A percentile compares a stretch with the other conserved stretches of the same genome.
Conservation (phyloP, 108 stramenopile species). For the Seminavis robusta region DNA sequence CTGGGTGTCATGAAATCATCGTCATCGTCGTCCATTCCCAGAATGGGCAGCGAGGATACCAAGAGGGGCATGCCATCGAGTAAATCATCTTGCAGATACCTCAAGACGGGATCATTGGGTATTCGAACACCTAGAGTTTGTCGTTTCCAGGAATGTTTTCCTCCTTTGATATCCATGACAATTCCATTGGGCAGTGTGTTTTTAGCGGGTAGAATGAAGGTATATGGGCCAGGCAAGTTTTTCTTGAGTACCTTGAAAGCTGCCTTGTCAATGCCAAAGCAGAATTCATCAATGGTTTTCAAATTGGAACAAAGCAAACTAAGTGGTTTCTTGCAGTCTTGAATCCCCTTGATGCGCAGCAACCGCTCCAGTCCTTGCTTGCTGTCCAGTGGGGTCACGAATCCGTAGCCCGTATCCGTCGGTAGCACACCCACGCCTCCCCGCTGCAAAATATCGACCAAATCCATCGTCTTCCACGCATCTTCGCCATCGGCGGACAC, state of each 20-base stretch:
- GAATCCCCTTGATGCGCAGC: slow-evolving; percentile 5
- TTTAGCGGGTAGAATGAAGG: slow-evolving; percentile 14
- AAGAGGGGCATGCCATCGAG: slow-evolving; percentile 9
- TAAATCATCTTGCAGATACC: slow-evolving; percentile 9
- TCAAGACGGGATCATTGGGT: slow-evolving; percentile 9
- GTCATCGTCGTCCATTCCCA: too few species aligned
- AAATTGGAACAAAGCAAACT: slow-evolving; percentile 10
- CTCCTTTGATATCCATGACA: background rate
- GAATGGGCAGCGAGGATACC: slow-evolving; percentile 14
- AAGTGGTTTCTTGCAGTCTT: slow-evolving; percentile 6
- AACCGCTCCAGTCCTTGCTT: slow-evolving; percentile 15
- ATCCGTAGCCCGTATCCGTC: slow-evolving; percentile 15
- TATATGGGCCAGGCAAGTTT: slow-evolving; percentile 17
- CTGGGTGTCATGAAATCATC: too few species aligned
- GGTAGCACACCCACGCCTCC: slow-evolving; percentile 18
- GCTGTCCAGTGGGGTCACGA: background rate
- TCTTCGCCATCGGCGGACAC: slow-evolving; percentile 8
- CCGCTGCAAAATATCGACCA: background rate
- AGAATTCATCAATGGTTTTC: slow-evolving; percentile 13
- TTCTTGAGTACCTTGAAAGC: slow-evolving; percentile 14
- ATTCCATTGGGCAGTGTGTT: slow-evolving; percentile 1
- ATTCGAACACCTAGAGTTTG: slow-evolving; percentile 15
- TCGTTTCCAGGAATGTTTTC: slow-evolving; percentile 1
- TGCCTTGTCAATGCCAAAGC: slow-evolving; percentile 1
- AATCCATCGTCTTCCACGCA: slow-evolving; percentile 9